Conservation (phyloP, 2,329 filamentous ascomycete species). For the Cadophora gregata region DNA sequence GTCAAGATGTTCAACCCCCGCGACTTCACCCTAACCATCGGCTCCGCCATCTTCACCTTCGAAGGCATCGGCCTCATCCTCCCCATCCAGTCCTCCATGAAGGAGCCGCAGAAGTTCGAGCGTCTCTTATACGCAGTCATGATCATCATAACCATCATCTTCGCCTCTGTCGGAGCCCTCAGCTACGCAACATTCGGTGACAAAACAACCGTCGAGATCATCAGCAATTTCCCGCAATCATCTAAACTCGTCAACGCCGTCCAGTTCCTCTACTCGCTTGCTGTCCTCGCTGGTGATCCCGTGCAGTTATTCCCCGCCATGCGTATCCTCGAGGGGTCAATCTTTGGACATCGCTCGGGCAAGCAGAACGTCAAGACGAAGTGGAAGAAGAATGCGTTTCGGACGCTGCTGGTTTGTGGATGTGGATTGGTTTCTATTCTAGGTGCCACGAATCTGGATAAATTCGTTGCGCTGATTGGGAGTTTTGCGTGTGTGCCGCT, state of each 20-base stretch:
- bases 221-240: constrained; percentile 93
- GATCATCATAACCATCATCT: constrained; percentile 90
- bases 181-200: constrained; percentile 95
- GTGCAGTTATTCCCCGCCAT: constrained; percentile 97
- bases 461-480: constrained; percentile 93
- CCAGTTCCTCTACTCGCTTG: constrained; percentile 96
- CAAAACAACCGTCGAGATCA: constrained; percentile 90
- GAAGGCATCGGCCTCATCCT: constrained; percentile 96
- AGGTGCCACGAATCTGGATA: constrained; percentile 89
- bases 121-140: constrained; percentile 86
- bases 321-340: constrained; percentile 87
- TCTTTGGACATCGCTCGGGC: constrained; percentile 85
- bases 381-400: constrained; percentile 97
- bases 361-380: constrained; percentile 98
- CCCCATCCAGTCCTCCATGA: constrained; percentile 96
- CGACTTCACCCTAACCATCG: constrained; percentile 95
- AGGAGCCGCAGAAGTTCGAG: constrained; percentile 85
- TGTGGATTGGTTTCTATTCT: constrained; percentile 88
- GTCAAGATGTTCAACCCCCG: constrained; percentile 81
- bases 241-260: constrained; percentile 93
- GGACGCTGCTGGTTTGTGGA: constrained; percentile 84
- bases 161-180: constrained; percentile 85
- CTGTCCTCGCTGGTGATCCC: constrained; percentile 90
- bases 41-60: constrained; percentile 97
- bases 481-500: constrained; percentile 96